Evolutionary conservation across 2,329 filamentous ascomycete species (phyloP), one percentile per base, ranked within the genome.

Genomic region (Paracoccidioides brasiliensis): DNA sequence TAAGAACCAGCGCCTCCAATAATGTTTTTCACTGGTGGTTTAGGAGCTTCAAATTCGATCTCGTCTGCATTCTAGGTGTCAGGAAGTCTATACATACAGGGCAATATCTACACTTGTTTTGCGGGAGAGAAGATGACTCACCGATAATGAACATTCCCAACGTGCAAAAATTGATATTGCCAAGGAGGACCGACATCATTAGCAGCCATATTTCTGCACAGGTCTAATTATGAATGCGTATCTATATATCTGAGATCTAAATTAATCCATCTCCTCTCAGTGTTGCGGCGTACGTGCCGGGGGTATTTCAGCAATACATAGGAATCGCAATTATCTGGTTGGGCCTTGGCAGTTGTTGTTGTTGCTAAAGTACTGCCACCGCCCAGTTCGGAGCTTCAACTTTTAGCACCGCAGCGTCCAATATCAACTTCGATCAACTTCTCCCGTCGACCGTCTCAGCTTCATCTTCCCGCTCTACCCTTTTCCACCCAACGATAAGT

Each of bases 1-100:
- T 88, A 97, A 2, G 90, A 81, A 32, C 90, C 93, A 33, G 86
- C 93, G 30, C 93, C 93, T 53, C 93, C 93, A n/a, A 93, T 77
- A 22, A 96, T 80, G 65, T 91, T 79, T 63, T 80, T 81, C 42
- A 86, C 84, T 10, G 85, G 78, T 4, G 84, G 80, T 55, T 74
- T 83, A 44, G 85, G 82, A 3, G 84, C 83, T 37, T 81, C 76
- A 65, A 89, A 95, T 64, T 96, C 86, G 64, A 97, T 97, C 58
- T 96, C 88, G 75, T 97, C 90, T 91, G 73, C 51, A 55, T 52
- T 49, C 28, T 28, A n/a, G 15, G 12, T 1, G 50, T 52, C 12
- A 52, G 28, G 3, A 41, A 14, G 8, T 42, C 15, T 42, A 40
- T 33, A 41, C 38, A 52, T 32, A 10, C 15, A 22, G 22, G 22